phyloP scores from a whole-genome alignment of 2,329 filamentous ascomycete genomes.

The Ceratocystiopsis brevicomis region DNA sequence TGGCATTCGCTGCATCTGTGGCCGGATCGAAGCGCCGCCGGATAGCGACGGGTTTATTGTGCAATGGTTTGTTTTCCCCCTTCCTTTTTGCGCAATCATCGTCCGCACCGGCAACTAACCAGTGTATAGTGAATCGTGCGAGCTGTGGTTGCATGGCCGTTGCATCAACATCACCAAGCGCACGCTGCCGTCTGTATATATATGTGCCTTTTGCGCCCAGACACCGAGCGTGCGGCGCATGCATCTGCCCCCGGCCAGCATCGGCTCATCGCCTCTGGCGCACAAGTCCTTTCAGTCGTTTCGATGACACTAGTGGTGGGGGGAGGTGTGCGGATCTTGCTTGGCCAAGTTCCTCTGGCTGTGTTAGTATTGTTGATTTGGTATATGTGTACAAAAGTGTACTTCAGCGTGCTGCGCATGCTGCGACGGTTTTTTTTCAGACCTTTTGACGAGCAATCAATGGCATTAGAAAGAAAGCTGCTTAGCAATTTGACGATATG shows the following conservation, averaged over 20 bases:
- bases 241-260: conserved; percentile 19
- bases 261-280: conserved; percentile 22
- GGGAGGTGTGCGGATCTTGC: too few relatives aligned
- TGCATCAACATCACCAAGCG: conserved; percentile 40
- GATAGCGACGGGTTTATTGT: conserved; percentile 37
- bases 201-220: conserved; percentile 44
- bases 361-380: conserved; percentile 4
- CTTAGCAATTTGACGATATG: too few relatives aligned
- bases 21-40: conserved; percentile 20
- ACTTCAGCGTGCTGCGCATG: too few relatives aligned
- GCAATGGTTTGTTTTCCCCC: conserved; percentile 33
- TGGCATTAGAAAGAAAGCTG: too few relatives aligned
- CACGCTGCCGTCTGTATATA: conserved; percentile 40
- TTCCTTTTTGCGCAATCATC: not conserved
- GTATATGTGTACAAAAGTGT: not conserved
- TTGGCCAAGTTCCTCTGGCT: too few relatives aligned
- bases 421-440: too few relatives aligned
- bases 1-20: conserved; percentile 38
- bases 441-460: too few relatives aligned
- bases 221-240: conserved; percentile 34
- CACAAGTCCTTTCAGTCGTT: conserved; percentile 28
- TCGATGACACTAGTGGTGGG: conserved; percentile 13
- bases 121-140: conserved; percentile 37
- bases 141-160: conserved; percentile 44
- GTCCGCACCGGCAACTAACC: not conserved